Base-by-base conservation (phyloP, 495 filamentous ascomycete species). In the Thozetella sp. region DNA sequence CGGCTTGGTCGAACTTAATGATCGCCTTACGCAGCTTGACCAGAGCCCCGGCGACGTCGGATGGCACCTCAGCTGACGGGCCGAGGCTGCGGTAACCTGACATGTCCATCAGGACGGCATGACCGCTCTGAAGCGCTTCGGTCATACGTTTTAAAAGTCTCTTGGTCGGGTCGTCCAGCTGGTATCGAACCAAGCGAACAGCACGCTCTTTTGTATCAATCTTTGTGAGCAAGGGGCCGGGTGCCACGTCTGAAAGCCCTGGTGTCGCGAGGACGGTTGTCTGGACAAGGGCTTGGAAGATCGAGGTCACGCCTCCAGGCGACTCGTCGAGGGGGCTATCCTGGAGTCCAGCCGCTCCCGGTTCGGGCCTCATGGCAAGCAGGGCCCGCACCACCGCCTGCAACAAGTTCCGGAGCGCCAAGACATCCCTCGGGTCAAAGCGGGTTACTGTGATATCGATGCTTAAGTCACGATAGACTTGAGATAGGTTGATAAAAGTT, bases 401-500 rank as follows among this genome's bases (percentile, higher is more conserved):
- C 34, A 85, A 72, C 15, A 76, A 67, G 63, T 85, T 85, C 51
- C 83, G 77, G 50, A 85, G 66, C 2, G 62, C 61, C 40, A 68
- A 56, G 6, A 80, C 70, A 66, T 85, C 80, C n/a, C 72, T 67
- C 0, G 82, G 80, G 19, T 62, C 57, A 43, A 85, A 79, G 2
- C 74, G 73, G 1, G 82, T 82, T 10, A 82, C 59, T 6, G 82
- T 76, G 23, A 83, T 76, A 50, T 85, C 84, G 58, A 83, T 75
- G 1, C 75, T 72, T 53, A 86, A 74, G 61, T 86, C 83, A 67
- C 83, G 68, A 53, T 84, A 72, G 1, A 74, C 80, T 63, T 83
- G 76, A 25, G 83, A 86, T 53, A 86, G 73, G 55, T 76, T 78
- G 46, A 86, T 80, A 57, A 85, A 83, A 6, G 76, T 72, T 55